Conservation (phyloP, 179 eudicot genomes). For the Spergularia azorica region DNA sequence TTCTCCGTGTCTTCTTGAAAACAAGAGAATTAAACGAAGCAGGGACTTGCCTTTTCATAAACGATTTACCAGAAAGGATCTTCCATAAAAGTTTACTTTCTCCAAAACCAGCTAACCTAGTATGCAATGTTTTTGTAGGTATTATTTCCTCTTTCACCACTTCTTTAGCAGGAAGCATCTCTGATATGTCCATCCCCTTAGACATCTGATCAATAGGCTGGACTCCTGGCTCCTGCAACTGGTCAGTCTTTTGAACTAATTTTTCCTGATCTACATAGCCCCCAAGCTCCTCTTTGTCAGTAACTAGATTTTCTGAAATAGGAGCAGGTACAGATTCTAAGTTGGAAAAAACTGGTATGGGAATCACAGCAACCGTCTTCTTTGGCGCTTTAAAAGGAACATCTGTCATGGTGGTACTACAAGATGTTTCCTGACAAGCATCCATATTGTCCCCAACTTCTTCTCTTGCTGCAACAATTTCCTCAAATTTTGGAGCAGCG, state of each 20-base stretch:
- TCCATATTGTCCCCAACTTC: constrained; percentile 10
- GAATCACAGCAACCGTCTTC: not conserved
- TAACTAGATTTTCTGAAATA: constrained; percentile 7
- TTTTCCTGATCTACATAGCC: constrained; percentile 1
- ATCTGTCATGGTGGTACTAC: not conserved
- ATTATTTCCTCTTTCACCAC: constrained; percentile 28
- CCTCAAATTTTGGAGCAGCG: constrained; percentile 11
- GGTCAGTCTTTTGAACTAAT: constrained; percentile 17
- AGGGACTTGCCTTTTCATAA: constrained; percentile 16
- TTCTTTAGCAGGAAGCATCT: not conserved
- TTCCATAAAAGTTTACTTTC: constrained; percentile 32
- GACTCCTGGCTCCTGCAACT: constrained; percentile 21
- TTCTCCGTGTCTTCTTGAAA: constrained; percentile 25
- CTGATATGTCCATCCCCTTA: constrained; percentile 5
- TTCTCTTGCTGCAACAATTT: constrained; percentile 2
- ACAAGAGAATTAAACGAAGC: constrained; percentile 14
- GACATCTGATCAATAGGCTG: constrained; percentile 21
- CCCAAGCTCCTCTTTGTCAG: constrained; percentile 8
- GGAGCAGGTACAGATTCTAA: constrained; percentile 10
- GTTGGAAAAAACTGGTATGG: not conserved
- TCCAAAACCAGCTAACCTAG: constrained; percentile 25
- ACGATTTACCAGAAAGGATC: constrained; percentile 14
- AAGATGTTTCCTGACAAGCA: not conserved
- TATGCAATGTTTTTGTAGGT: constrained; percentile 22
- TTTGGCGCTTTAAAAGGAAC: not conserved